These are phyloP conservation scores for Kodamaea kakaduensis DNA, from an alignment of 805 yeast genomes.

Conservation along the genomic window DNA sequence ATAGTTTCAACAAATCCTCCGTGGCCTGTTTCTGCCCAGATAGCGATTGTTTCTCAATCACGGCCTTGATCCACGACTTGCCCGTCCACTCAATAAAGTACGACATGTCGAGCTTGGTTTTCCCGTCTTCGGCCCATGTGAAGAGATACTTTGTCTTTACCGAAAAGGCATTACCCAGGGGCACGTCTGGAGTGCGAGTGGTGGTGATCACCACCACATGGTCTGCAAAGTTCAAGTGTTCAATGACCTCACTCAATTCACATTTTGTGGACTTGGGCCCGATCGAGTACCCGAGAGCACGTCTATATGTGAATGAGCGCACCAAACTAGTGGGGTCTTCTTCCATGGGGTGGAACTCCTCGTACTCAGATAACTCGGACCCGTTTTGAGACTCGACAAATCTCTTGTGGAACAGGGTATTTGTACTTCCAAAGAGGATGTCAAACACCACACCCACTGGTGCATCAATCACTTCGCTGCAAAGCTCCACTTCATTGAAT, in stretches of 20 bases:
- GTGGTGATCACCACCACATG: slow-evolving; percentile 49
- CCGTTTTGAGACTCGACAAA: slow-evolving; percentile 61
- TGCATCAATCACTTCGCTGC: slow-evolving; percentile 51
- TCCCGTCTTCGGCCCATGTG: slow-evolving; percentile 59
- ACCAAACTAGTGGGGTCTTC: slow-evolving; percentile 34
- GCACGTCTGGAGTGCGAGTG: slow-evolving; percentile 78
- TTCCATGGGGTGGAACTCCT: slow-evolving; percentile 32
- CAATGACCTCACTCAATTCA: slow-evolving; percentile 55
- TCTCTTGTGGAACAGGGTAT: slow-evolving; percentile 33
- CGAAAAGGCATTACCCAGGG: slow-evolving; percentile 66
- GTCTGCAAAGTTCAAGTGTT: slow-evolving; percentile 46
- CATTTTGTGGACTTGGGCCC: slow-evolving; percentile 78
- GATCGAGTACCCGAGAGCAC: slow-evolving; percentile 63
- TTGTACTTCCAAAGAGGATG: slow-evolving; percentile 61
- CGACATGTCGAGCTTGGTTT: slow-evolving; percentile 49
- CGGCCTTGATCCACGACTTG: slow-evolving; percentile 73
- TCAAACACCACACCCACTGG: slow-evolving; percentile 62
- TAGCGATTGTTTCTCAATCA: slow-evolving; percentile 70
- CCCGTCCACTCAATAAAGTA: slow-evolving; percentile 67
- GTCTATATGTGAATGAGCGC: slow-evolving; percentile 54
- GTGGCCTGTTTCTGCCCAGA: slow-evolving; percentile 70
- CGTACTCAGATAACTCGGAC: slow-evolving; percentile 47
- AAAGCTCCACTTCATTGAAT: slow-evolving; percentile 51
- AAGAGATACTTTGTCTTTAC: slow-evolving; percentile 56
- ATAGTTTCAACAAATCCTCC: slow-evolving; percentile 43